phyloP scores from a whole-genome alignment of 352 stramenopile genomes.

The Phytopythium sindhum region DNA sequence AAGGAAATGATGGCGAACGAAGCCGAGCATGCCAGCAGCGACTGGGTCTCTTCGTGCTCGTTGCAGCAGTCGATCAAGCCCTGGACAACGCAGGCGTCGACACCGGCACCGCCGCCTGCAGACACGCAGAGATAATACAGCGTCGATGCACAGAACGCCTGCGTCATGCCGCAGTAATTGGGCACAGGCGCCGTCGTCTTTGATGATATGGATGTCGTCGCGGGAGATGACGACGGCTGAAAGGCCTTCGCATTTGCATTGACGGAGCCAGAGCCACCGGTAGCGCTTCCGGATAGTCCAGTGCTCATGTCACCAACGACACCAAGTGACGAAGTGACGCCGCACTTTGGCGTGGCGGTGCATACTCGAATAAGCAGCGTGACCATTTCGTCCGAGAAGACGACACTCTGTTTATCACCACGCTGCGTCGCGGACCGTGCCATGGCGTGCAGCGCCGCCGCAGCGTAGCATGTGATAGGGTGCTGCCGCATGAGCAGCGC shows the following conservation, averaged over 20 bases:
- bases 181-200: not conserved
- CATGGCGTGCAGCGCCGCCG: slow-evolving; percentile 48
- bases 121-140: slow-evolving; percentile 75
- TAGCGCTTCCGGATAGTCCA: not conserved
- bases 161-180: slow-evolving; percentile 25
- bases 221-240: not conserved
- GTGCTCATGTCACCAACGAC: not conserved
- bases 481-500: slow-evolving; percentile 28
- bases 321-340: not conserved
- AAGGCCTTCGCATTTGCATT: not conserved
- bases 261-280: too few species aligned
- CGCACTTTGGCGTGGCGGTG: slow-evolving; percentile 7
- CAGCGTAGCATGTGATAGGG: slow-evolving; percentile 44
- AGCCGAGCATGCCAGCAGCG: slow-evolving; percentile 63
- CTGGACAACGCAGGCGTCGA: slow-evolving; percentile 47
- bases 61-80: slow-evolving; percentile 71
- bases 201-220: not conserved
- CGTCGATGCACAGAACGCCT: slow-evolving; percentile 71
- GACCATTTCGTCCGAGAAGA: slow-evolving; percentile 41
- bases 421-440: slow-evolving; percentile 51
- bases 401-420: slow-evolving; percentile 42
- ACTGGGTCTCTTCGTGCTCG: slow-evolving; percentile 61
- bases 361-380: slow-evolving; percentile 48
- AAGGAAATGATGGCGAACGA: slow-evolving; percentile 83
- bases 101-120: slow-evolving; percentile 16